Percentiles rank a stretch among this genome's conserved stretches.
Conservation (phyloP, 768 basidiomycete genomes). For the Lactarius akahatsu region DNA sequence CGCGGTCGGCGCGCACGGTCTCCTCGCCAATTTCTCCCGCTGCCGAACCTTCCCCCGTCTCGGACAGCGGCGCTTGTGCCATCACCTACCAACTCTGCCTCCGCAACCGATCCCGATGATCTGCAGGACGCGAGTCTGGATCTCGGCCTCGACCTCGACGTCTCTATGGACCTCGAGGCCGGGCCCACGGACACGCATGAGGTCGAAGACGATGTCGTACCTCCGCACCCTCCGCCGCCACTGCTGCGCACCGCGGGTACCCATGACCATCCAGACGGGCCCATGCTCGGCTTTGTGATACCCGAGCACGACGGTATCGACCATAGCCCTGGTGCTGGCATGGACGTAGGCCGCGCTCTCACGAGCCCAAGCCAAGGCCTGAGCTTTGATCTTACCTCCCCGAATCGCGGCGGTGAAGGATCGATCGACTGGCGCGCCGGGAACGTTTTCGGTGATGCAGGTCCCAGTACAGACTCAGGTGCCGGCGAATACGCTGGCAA, state of each 20-base stretch:
- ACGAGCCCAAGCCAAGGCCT: neutral
- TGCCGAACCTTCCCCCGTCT: neutral
- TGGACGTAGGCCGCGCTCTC: neutral
- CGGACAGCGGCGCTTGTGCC: neutral
- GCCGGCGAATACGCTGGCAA: slow-evolving; percentile 17
- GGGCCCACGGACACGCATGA: neutral
- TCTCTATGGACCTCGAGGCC: slow-evolving; percentile 9
- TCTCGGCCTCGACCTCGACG: slow-evolving; percentile 1
- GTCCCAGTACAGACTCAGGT: neutral
- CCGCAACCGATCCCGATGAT: neutral
- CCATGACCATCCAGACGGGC: slow-evolving; percentile 13
- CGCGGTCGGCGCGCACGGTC: slow-evolving; percentile 21
- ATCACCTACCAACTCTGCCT: neutral
- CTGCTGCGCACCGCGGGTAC: slow-evolving; percentile 4
- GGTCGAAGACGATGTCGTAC: neutral
- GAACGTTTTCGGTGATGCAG: neutral
- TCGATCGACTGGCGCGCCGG: slow-evolving; percentile 13
- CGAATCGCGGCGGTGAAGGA: neutral
- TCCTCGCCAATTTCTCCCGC: slow-evolving; percentile 19
- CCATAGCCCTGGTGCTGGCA: too few species aligned
- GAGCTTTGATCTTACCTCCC: neutral
- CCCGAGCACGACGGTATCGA: slow-evolving; percentile 2
- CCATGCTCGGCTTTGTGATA: slow-evolving; percentile 18
- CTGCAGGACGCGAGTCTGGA: neutral
- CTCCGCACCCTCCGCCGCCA: neutral